These are phyloP conservation scores for Colletotrichum sp. DNA, from an alignment of 2,329 filamentous ascomycete species.

Conservation along the genomic window DNA sequence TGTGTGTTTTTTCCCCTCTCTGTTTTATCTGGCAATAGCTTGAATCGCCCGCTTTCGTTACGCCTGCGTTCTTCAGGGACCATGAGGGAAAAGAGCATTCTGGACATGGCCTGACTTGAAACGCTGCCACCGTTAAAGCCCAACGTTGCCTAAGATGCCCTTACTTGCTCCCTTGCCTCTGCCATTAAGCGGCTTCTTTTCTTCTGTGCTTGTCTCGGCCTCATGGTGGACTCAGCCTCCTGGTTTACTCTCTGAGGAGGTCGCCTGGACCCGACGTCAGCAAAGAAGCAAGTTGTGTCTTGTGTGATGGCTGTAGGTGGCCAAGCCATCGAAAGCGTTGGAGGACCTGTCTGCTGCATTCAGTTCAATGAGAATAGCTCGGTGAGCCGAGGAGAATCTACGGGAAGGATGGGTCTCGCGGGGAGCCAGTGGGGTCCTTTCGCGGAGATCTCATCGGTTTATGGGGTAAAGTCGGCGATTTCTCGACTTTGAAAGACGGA, in stretches of 20 bases:
- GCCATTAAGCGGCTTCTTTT: neutral
- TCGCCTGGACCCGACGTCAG: neutral
- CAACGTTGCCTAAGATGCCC: neutral
- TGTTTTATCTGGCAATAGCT: neutral
- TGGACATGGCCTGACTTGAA: neutral
- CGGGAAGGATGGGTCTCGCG: slow-evolving; percentile 9
- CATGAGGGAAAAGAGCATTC: neutral
- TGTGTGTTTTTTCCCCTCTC: neutral
- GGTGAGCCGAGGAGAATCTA: neutral
- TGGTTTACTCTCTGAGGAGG: neutral
- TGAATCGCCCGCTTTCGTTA: neutral
- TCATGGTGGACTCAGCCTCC: neutral
- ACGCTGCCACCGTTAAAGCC: neutral
- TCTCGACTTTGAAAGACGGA: neutral
- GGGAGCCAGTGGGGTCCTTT: neutral
- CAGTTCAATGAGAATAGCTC: neutral
- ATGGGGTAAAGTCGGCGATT: slow-evolving; percentile 5
- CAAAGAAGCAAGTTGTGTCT: neutral
- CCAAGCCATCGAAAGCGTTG: neutral
- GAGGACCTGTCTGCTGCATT: neutral
- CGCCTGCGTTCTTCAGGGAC: neutral
- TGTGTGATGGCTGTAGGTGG: neutral
- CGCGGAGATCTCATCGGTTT: neutral
- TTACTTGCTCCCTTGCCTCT: neutral
- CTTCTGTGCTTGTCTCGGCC: neutral